Base-by-base conservation (phyloP, 1,139 yeast species). In the Blastobotrys proliferans region DNA sequence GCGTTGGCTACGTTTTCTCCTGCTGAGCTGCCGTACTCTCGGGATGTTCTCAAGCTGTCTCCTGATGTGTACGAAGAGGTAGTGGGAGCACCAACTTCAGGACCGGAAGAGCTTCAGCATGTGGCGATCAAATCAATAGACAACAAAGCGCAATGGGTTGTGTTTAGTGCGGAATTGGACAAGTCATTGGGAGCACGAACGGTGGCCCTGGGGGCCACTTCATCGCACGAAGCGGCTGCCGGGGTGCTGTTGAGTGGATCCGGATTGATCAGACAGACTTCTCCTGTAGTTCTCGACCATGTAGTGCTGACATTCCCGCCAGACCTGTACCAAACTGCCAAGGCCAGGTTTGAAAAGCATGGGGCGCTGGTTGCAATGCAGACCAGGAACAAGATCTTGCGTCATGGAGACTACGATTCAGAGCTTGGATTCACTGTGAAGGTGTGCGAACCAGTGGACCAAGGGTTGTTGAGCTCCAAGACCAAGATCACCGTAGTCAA, bases 361-460 rank as follows among this genome's bases (percentile, higher is more conserved):
- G 31, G 30, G 10, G 10, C 16, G 22, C 11, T 40, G 3, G 35
- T 29, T 9, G 26, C 33, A 4, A 6, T 40, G 24, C 34, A 17
- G 4, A 9, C 38, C 4, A 8, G 21, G 11, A 9, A 27, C n/a
- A n/a, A 5, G 32, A 50, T 65, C 10, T 24, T 62, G 1, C 52
- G 63, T 3, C 60, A 58, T 37, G 68, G 67, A 13, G 57, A 56
- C 27, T 50, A 45, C 25, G 41, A 58, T 21, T 47, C 51, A 1
- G 51, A 44, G 6, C 34, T 53, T 2, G 52, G 51, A 21, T 55
- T 52, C 35, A 38, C 53, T 6, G 73, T 84, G 4, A 60, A 75
- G 6, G 71, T 81, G 26, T 77, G 88, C 57, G 94, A 83, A 51
- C 94, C 95, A 0, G 71, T 78, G 1, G 76, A 76, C 34, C 94